A percentile compares a stretch with the other conserved stretches of the same genome.
Evolutionary conservation across 495 filamentous ascomycete genomes (phyloP).

Genomic region (Lasiosphaeria ovina): DNA sequence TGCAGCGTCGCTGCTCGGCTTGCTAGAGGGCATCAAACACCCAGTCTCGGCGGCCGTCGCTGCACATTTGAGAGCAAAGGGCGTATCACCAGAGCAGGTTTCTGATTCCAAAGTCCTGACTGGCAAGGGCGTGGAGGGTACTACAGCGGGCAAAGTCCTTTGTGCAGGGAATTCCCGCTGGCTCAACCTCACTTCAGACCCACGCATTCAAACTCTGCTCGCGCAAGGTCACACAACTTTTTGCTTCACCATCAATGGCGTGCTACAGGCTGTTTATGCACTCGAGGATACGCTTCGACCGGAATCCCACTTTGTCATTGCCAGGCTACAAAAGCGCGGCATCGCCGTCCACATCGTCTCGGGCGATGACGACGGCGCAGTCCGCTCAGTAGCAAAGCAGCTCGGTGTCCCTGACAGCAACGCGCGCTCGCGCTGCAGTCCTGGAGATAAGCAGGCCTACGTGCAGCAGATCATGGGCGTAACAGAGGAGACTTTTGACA

Average conservation of each 20-base stretch:
- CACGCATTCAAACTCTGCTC: slow-evolving; percentile 44
- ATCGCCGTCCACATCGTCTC: slow-evolving; percentile 64
- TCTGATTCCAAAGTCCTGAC: slow-evolving; percentile 48
- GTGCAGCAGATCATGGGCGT: slow-evolving; percentile 43
- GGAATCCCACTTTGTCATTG: slow-evolving; percentile 52
- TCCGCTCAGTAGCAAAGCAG: slow-evolving; percentile 50
- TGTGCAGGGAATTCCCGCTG: slow-evolving; percentile 65
- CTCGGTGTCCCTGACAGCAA: slow-evolving; percentile 52
- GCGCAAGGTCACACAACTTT: slow-evolving; percentile 56
- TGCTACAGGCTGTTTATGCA: slow-evolving; percentile 56
- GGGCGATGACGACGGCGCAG: slow-evolving; percentile 64
- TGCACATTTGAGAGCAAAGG: slow-evolving; percentile 41
- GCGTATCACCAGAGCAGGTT: slow-evolving; percentile 33
- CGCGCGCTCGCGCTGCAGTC: slow-evolving; percentile 52
- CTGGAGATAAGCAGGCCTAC: slow-evolving; percentile 63
- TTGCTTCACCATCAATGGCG: slow-evolving; percentile 55
- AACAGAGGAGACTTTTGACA: not conserved
- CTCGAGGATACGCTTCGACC: slow-evolving; percentile 59
- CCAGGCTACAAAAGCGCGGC: slow-evolving; percentile 50
- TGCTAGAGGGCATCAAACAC: slow-evolving; percentile 57
- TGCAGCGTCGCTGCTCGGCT: slow-evolving; percentile 28
- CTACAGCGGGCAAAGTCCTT: slow-evolving; percentile 25
- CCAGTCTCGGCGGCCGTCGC: slow-evolving; percentile 66
- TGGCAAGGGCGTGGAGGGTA: slow-evolving; percentile 43
- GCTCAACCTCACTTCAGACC: slow-evolving; percentile 44